A percentile compares a stretch with the other conserved stretches of the same genome.
These are phyloP conservation scores for Sphaceloma murrayae DNA, from an alignment of 2,329 filamentous ascomycete genomes.

Conservation along the genomic window DNA sequence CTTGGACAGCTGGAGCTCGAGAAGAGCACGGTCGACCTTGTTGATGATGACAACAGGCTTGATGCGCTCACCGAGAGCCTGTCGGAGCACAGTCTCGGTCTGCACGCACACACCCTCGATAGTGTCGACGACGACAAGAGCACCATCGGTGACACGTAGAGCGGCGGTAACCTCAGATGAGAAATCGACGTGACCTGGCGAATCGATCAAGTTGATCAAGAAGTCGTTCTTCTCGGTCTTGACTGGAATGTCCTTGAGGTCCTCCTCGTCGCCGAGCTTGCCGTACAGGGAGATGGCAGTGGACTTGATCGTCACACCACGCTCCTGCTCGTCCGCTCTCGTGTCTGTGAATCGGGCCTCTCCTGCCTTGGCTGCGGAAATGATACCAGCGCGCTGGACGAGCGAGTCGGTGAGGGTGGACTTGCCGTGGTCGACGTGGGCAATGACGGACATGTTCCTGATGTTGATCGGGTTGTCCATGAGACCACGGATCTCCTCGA, in stretches of 20 bases:
- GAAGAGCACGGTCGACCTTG: conserved; percentile 99
- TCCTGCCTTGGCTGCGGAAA: conserved; percentile 94
- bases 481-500: conserved; percentile 75
- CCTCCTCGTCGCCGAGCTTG: conserved; percentile 67
- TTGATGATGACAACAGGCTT: conserved; percentile 99
- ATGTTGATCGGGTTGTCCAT: conserved; percentile 72
- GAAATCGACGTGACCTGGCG: conserved; percentile 99
- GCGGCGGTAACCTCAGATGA: conserved; percentile 98
- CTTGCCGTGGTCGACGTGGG: conserved; percentile 99
- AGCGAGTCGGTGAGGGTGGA: conserved; percentile 99
- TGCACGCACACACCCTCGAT: conserved; percentile 99
- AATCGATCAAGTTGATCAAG: conserved; percentile 99
- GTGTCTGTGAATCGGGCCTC: conserved; percentile 95
- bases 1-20: conserved; percentile 97
- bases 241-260: conserved; percentile 89
- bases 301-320: conserved; percentile 99
- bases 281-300: conserved; percentile 98
- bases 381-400: conserved; percentile 98
- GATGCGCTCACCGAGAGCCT: conserved; percentile 99
- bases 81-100: conserved; percentile 98
- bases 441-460: conserved; percentile 99
- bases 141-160: conserved; percentile 99
- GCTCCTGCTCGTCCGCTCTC: conserved; percentile 94
- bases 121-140: conserved; percentile 98
- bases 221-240: conserved; percentile 89